Evolutionary conservation across 768 basidiomycete species (phyloP).

Genomic region (Tricholoma furcatifolium): DNA sequence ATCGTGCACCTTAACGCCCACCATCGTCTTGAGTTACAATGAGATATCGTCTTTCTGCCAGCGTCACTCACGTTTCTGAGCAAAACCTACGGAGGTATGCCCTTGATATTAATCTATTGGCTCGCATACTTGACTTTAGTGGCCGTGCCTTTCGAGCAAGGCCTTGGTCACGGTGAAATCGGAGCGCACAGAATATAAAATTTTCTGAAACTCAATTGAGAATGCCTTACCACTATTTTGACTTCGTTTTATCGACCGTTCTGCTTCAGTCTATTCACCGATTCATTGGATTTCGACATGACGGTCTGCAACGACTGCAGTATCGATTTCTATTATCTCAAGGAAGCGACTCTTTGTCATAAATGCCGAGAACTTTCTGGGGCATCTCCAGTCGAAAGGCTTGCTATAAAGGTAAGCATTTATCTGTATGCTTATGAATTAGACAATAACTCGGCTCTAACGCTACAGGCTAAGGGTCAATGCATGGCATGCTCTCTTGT

Average conservation of each 20-base stretch:
- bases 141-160: background rate
- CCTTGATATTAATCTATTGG: too few species aligned
- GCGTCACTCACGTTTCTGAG: too few species aligned
- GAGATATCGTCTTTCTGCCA: too few species aligned
- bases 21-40: too few species aligned
- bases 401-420: background rate
- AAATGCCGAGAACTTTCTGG: background rate
- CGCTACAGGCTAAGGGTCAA: background rate
- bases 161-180: background rate
- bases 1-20: too few species aligned
- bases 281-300: too few species aligned
- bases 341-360: background rate
- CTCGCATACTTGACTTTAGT: too few species aligned
- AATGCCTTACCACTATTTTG: background rate
- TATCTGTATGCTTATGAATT: background rate
- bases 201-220: background rate
- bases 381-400: background rate
- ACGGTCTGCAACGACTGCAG: background rate
- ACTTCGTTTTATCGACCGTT: too few species aligned
- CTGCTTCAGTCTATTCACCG: too few species aligned
- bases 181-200: background rate
- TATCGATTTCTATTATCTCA: background rate
- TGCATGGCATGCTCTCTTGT: conserved; percentile 1
- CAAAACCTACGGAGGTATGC: too few species aligned
- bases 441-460: background rate